phyloP scores from a whole-genome alignment of 257 asterid genomes.

The Nicotiana paniculata region DNA sequence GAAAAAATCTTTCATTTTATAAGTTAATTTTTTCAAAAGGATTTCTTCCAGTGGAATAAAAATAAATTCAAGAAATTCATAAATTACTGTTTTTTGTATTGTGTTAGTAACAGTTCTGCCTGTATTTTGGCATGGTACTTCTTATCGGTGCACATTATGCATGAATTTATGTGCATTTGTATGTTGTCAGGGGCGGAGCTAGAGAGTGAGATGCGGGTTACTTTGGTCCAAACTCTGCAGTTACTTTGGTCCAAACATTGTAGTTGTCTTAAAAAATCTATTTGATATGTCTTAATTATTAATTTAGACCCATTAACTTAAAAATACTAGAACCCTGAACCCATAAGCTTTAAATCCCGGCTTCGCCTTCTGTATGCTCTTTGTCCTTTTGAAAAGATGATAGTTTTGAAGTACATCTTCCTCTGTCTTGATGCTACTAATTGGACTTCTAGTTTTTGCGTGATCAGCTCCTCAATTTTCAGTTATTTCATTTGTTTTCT shows the following conservation, averaged over 20 bases:
- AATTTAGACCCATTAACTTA: no score
- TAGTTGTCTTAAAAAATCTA: no score
- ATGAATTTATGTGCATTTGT: not conserved
- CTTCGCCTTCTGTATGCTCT: not conserved
- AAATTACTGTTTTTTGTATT: not conserved
- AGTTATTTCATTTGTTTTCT: not conserved
- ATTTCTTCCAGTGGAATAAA: not conserved
- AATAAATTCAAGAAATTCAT: not conserved
- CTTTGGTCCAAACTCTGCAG: no score
- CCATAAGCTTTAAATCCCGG: no score
- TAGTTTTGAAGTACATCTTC: not conserved
- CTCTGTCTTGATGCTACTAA: not conserved
- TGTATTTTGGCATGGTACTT: not conserved
- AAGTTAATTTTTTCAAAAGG: not conserved
- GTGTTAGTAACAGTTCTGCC: not conserved
- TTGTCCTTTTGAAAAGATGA: not conserved
- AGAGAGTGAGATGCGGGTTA: no score
- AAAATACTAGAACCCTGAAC: no score
- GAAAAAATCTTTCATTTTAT: not conserved
- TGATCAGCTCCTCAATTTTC: not conserved
- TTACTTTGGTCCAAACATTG: no score
- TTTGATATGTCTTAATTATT: no score
- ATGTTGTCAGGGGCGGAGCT: no score
- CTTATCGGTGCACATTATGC: not conserved
- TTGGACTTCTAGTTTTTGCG: not conserved